Base-by-base conservation (phyloP, 352 stramenopile species). In the Phytophthora cajani region DNA sequence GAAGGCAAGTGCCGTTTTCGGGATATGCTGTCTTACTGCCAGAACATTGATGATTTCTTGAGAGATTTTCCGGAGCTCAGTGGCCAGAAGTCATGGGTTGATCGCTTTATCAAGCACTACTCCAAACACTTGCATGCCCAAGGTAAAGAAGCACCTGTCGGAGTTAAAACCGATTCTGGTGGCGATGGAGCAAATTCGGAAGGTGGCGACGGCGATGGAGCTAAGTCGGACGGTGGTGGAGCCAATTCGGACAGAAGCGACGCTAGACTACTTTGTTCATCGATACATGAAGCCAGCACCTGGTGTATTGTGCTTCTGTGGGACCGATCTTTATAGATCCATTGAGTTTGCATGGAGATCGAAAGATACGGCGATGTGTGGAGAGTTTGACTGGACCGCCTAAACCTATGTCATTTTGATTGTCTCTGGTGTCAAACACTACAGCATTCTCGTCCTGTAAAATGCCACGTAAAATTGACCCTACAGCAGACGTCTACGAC, bases 261-360 rank as follows among this genome's bases (percentile, higher is more conserved):
- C 14, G n/a, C 14, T 47, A 47, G 40, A 47, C 40, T 47, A 21
- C 40, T 21, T 47, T 3, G 40, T 19, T 12, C 40, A 21, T 47
- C 40, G 40, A 47, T 47, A 47, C 40, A 47, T 47, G 40, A 47
- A 47, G 14, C 40, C 40, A 47, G 40, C 40, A 47, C 40, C 40
- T 19, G 40, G 14, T 21, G 40, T 47, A 47, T 47, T 47, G 40
- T 21, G 40, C 14, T 47, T 47, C n/a, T 21, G 40, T 47, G 40
- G 40, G 14, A 19, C 40, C 40, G 40, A 47, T 47, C 40, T 47
- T 21, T 47, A 47, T 47, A 47, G 40, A 47, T 47, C 40, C 40
- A 47, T 47, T 47, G 14, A 21, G 40, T 47, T 47, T 47, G 40
- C 40, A 12, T 47, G 40, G 40, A 47, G 40, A 47, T 47, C 16